These are phyloP conservation scores for Backusella morwellensis DNA, from an alignment of 192 early-diverging fungal species.

Conservation along the genomic window DNA sequence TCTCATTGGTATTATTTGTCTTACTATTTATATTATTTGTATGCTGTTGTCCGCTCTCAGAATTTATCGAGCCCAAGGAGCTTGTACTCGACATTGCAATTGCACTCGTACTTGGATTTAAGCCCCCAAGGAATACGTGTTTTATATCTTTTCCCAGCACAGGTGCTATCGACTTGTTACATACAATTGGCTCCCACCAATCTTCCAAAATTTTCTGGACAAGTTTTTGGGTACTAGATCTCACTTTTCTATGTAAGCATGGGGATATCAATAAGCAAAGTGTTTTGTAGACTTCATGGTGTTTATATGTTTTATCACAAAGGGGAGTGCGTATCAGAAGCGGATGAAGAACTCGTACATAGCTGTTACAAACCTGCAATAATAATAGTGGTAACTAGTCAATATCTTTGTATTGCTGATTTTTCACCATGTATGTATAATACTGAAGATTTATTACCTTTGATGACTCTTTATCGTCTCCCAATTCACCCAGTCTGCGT, in stretches of 20 bases:
- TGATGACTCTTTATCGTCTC: conserved; percentile 23
- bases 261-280: conserved; percentile 43
- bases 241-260: conserved; percentile 28
- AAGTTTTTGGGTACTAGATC: conserved; percentile 43
- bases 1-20: neutral
- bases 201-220: conserved; percentile 44
- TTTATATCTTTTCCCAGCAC: conserved; percentile 17
- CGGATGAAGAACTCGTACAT: conserved; percentile 62
- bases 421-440: neutral
- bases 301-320: conserved; percentile 42
- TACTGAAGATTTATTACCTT: neutral
- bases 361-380: conserved; percentile 56
- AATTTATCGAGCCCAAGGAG: neutral
- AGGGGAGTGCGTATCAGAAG: conserved; percentile 63
- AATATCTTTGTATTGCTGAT: neutral
- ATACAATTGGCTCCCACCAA: conserved; percentile 42
- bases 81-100: conserved; percentile 3
- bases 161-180: conserved; percentile 20
- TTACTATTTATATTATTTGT: neutral
- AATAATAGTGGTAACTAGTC: neutral
- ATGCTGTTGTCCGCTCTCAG: neutral
- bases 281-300: conserved; percentile 39
- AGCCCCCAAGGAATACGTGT: conserved; percentile 11
- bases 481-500: conserved; percentile 73
- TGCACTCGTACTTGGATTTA: neutral